Base-by-base conservation (phyloP, 2,329 filamentous ascomycete genomes). In the Ophiocordyceps camponoti-saundersi region DNA sequence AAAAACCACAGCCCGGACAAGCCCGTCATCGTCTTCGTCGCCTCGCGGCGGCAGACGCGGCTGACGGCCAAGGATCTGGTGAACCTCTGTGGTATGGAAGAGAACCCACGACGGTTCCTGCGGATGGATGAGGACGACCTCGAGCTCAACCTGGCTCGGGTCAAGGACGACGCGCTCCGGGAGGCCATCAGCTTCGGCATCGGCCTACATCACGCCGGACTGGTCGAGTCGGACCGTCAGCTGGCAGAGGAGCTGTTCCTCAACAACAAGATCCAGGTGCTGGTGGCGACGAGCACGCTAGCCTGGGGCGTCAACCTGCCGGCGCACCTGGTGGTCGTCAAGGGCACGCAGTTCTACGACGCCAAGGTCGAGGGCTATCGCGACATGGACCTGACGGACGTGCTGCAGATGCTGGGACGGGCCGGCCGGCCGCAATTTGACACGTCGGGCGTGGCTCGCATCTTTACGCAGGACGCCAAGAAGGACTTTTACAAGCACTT, bases 401-500 rank as follows among this genome's bases (percentile, higher is more conserved):
- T 98, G 30, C 69, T 98, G 51, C 92, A 98, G 65, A 98, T 98
- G 92, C 72, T 98, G 26, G 92, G 92, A 55, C 82, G 92, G 65
- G 92, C 92, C 13, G 92, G 92, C 16, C 84, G 92, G 51, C 92
- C 92, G 3, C 92, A 98, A 59, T 98, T 98, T 61, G 92, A 98
- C 63, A 85, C 82, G 47, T 94, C 89, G 0, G 92, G 93, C 53
- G 93, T 98, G 48, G 93, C 92, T 11, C 82, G 90, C 29, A 98
- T 98, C 59, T 95, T 98, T 59, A 98, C 92, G 0, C 89, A 98
- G 57, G 89, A 96, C 57, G 72, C 90, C 2, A 98, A 96, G 71
- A 98, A 98, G 65, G 87, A 93, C 49, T 98, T 98, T 64, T 98
- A 98, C 68, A 98, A 98, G 69, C 92, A 98, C 65, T 98, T 98